phyloP scores from a whole-genome alignment of 106 monocot genomes.

The Alisma plantagoaquatica region DNA sequence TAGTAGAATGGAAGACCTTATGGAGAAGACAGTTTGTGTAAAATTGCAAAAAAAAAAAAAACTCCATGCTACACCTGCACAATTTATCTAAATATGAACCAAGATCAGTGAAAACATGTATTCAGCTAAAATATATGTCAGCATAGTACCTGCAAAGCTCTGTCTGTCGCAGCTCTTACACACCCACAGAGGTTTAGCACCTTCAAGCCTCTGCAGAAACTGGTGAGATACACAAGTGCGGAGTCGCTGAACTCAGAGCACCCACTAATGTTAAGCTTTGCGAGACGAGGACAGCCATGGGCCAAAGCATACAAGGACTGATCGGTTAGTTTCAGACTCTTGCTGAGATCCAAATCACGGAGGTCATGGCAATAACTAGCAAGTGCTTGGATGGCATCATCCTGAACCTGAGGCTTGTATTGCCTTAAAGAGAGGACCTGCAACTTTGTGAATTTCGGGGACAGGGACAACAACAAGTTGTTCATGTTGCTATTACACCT shows the following conservation, averaged over 20 bases:
- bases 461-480: conserved; percentile 64
- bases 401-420: conserved; percentile 67
- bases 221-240: conserved; percentile 50
- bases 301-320: conserved; percentile 73
- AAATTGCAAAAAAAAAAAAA: no score
- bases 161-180: conserved; percentile 64
- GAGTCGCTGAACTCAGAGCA: conserved; percentile 78
- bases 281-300: conserved; percentile 63
- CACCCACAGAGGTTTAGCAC: conserved; percentile 91
- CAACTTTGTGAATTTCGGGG: conserved; percentile 82
- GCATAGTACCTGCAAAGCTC: conserved; percentile 68
- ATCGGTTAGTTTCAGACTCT: conserved; percentile 66
- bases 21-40: no score
- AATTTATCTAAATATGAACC: no score
- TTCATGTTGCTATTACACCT: conserved; percentile 96
- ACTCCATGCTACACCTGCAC: no score
- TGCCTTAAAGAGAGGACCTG: conserved; percentile 62
- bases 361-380: conserved; percentile 80
- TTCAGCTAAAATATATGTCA: no score
- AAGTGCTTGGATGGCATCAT: conserved; percentile 63
- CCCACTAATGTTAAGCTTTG: conserved; percentile 85
- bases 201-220: conserved; percentile 55
- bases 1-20: no score
- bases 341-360: conserved; percentile 85
- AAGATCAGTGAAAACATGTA: no score